phyloP scores from a whole-genome alignment of 1,284 basidiomycete genomes.

The Sphaerobolus stellatus region DNA sequence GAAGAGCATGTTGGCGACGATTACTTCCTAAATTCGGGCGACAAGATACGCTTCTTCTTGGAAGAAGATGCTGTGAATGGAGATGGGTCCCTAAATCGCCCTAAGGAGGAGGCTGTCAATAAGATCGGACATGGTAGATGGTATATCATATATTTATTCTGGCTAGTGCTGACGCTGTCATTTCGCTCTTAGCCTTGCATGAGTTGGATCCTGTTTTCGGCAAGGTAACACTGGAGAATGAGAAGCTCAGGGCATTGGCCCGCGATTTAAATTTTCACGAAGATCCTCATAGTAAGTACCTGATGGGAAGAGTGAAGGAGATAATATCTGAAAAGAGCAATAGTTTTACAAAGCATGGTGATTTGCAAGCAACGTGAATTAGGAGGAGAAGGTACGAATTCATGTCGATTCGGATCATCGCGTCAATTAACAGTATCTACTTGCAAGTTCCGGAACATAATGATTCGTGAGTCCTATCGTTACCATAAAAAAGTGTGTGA shows the following conservation, averaged over 20 bases:
- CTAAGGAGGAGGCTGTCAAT: slow-evolving; percentile 78
- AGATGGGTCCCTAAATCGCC: slow-evolving; percentile 65
- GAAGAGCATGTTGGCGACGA: slow-evolving; percentile 77
- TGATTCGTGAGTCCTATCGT: slow-evolving; percentile 65
- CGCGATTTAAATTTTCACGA: slow-evolving; percentile 76
- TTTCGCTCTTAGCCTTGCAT: slow-evolving; percentile 59
- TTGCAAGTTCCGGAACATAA: slow-evolving; percentile 72
- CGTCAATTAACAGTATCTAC: background rate
- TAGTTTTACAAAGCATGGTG: slow-evolving; percentile 92
- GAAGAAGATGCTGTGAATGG: slow-evolving; percentile 76
- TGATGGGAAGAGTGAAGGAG: background rate
- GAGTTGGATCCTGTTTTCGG: slow-evolving; percentile 82
- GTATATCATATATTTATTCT: background rate
- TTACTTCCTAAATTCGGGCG: slow-evolving; percentile 88
- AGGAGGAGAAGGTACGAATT: slow-evolving; percentile 74
- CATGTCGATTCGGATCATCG: background rate
- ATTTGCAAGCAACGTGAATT: slow-evolving; percentile 89
- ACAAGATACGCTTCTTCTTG: slow-evolving; percentile 90
- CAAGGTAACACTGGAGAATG: slow-evolving; percentile 74
- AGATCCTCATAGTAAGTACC: slow-evolving; percentile 70
- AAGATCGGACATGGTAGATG: slow-evolving; percentile 77
- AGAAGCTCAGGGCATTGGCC: slow-evolving; percentile 63
- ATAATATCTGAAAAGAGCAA: background rate
- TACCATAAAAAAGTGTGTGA: background rate
- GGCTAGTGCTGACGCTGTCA: background rate